phyloP scores from a whole-genome alignment of 2,329 filamentous ascomycete species.

The Colletotrichum sp. region DNA sequence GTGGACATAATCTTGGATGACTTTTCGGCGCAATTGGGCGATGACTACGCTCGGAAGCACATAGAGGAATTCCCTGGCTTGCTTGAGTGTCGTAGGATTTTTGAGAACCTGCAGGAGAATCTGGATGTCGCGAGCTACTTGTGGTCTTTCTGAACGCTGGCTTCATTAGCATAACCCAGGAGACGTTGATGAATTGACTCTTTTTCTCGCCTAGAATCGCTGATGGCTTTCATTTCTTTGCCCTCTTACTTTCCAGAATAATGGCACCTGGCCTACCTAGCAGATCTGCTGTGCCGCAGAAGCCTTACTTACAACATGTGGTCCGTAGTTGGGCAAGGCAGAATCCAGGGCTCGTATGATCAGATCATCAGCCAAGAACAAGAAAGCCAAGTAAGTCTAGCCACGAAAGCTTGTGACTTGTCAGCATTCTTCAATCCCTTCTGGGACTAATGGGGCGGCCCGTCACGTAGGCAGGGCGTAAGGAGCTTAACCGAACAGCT shows the following conservation, averaged over 20 bases:
- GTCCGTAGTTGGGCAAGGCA: not conserved
- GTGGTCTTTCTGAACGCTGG: not conserved
- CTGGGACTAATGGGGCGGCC: not conserved
- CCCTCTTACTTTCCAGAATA: not conserved
- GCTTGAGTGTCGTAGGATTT: not conserved
- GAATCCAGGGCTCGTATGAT: not conserved
- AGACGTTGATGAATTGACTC: not conserved
- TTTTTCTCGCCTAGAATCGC: not conserved
- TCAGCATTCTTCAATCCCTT: not conserved
- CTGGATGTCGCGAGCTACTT: not conserved
- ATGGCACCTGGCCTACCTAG: not conserved
- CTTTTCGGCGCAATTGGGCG: not conserved
- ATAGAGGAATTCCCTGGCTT: not conserved
- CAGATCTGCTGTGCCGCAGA: not conserved
- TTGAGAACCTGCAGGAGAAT: not conserved
- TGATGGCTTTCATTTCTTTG: not conserved
- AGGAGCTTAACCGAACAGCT: not conserved
- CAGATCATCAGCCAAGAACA: not conserved
- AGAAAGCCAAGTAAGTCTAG: not conserved
- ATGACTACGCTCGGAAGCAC: not conserved
- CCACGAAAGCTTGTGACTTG: not conserved
- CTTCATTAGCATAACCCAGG: not conserved
- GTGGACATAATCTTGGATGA: not conserved
- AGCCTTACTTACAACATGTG: not conserved
- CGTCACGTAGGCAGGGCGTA: not conserved